These are phyloP conservation scores for Nannochloris sp. DNA, from an alignment of 139 green algal genomes.

Conservation along the genomic window DNA sequence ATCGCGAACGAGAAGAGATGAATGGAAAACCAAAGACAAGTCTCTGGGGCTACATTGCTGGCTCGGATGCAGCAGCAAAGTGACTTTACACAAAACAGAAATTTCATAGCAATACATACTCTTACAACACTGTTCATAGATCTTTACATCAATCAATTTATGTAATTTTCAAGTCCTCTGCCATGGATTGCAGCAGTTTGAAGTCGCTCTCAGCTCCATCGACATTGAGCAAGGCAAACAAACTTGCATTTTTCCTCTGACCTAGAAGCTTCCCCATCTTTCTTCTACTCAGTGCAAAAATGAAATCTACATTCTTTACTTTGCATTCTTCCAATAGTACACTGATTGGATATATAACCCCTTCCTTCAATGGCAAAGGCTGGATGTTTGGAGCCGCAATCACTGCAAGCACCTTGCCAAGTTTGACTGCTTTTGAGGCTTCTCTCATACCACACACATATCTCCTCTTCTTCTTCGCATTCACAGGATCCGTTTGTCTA, in stretches of 20 bases:
- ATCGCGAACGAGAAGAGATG: neutral
- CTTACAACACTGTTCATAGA: neutral
- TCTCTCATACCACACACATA: conserved; percentile 41
- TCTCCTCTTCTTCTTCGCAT: conserved; percentile 36
- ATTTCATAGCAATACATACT: neutral
- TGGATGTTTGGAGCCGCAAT: conserved; percentile 76
- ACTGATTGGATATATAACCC: conserved; percentile 11
- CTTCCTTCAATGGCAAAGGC: conserved; percentile 19
- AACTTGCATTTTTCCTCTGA: conserved; percentile 24
- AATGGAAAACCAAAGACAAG: conserved; percentile 10
- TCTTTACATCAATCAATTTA: neutral
- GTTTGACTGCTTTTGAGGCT: conserved; percentile 57
- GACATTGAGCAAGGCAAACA: conserved; percentile 26
- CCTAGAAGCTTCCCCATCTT: conserved; percentile 28
- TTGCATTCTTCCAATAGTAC: conserved; percentile 4
- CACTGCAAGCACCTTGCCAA: conserved; percentile 37
- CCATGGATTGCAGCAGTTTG: neutral
- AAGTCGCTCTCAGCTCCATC: conserved; percentile 11
- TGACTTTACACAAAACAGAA: neutral
- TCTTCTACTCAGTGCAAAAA: conserved; percentile 29
- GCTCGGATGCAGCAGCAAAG: conserved; percentile 9
- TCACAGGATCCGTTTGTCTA: conserved; percentile 23
- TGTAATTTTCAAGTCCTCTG: neutral
- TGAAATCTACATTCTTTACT: conserved; percentile 11
- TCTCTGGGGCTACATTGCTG: conserved; percentile 32